Percentiles rank a stretch among this genome's conserved stretches.
phyloP scores from a whole-genome alignment of 139 green algal genomes.

The Tetradesmus lagerheimii region DNA sequence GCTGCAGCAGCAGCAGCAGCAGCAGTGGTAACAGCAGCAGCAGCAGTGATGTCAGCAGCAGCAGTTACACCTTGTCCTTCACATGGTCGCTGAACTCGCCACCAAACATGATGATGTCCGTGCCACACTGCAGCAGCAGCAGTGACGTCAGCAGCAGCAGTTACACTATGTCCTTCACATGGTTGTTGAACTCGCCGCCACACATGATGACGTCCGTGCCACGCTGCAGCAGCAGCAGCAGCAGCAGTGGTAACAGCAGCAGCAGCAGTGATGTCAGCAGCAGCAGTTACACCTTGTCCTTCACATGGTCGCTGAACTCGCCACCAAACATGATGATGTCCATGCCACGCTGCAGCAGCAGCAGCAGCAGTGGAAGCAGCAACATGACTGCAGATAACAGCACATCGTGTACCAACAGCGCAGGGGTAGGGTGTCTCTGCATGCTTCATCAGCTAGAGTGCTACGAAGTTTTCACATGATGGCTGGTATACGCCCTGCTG shows the following conservation, averaged over 20 bases:
- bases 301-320: slow-evolving; percentile 85
- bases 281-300: slow-evolving; percentile 84
- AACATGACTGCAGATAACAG: too few relatives aligned
- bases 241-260: background rate
- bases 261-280: too few relatives aligned
- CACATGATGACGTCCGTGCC: slow-evolving; percentile 88
- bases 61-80: slow-evolving; percentile 81
- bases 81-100: slow-evolving; percentile 90
- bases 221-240: slow-evolving; percentile 47
- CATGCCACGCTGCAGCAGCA: slow-evolving; percentile 52
- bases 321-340: slow-evolving; percentile 95
- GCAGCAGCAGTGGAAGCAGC: background rate
- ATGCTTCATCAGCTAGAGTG: too few relatives aligned
- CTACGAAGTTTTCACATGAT: too few relatives aligned
- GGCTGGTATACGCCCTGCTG: too few relatives aligned
- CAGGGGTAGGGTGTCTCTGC: too few relatives aligned
- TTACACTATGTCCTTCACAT: slow-evolving; percentile 76
- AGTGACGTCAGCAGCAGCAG: background rate
- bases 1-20: slow-evolving; percentile 43
- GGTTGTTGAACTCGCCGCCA: slow-evolving; percentile 94
- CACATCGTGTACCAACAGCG: too few relatives aligned
- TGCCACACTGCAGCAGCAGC: slow-evolving; percentile 52
- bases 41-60: too few relatives aligned
- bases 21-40: background rate
- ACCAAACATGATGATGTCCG: slow-evolving; percentile 91